A percentile compares a stretch with the other conserved stretches of the same genome.
Conservation (phyloP, 257 asterid genomes). For the Plantago ovata region DNA sequence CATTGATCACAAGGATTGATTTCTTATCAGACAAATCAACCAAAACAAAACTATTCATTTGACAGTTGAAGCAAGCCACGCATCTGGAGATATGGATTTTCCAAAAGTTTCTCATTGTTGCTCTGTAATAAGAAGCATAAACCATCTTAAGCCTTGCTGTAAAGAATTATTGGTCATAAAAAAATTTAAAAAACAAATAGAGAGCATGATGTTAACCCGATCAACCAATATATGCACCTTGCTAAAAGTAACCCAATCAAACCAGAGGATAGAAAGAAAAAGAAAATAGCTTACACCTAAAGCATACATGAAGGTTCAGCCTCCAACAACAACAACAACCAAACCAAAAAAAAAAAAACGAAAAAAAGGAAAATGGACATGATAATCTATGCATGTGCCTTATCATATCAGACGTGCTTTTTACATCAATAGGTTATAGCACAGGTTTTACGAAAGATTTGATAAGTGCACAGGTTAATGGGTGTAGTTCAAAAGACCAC, state of each 20-base stretch:
- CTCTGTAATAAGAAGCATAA: constrained; percentile 59
- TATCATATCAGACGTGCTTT: too few relatives aligned
- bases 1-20: constrained; percentile 19
- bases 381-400: constrained; percentile 14
- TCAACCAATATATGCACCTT: constrained; percentile 13
- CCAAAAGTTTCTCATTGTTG: constrained; percentile 98
- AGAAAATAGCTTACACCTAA: constrained; percentile 5
- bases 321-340: neutral
- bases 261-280: constrained; percentile 8
- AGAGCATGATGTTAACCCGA: constrained; percentile 10
- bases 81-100: constrained; percentile 99
- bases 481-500: too few relatives aligned
- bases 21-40: constrained; percentile 26
- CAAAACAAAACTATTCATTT: constrained; percentile 31
- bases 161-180: constrained; percentile 15
- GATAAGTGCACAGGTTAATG: too few relatives aligned
- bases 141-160: constrained; percentile 21
- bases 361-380: constrained; percentile 40
- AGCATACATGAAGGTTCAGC: constrained; percentile 13
- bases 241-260: constrained; percentile 6
- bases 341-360: neutral
- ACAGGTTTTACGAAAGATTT: too few relatives aligned
- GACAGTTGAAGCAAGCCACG: constrained; percentile 91
- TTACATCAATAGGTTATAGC: too few relatives aligned
- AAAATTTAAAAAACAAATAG: too few relatives aligned